These are phyloP conservation scores for Saccharomyces hybrid DNA, from an alignment of 1,139 yeast genomes.

Conservation along the genomic window DNA sequence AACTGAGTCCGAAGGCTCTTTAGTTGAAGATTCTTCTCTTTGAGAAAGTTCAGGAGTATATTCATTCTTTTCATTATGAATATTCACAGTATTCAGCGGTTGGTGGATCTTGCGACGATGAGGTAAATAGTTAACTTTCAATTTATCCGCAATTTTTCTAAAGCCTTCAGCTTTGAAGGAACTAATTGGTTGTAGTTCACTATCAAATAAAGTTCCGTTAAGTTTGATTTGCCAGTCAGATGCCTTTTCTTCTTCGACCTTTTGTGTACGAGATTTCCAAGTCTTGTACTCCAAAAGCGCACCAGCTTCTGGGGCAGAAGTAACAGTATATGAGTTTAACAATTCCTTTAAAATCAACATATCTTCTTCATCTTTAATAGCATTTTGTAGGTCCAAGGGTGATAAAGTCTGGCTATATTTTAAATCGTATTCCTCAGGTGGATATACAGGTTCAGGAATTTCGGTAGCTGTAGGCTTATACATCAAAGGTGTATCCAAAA, in stretches of 20 bases:
- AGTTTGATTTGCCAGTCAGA: slow-evolving; percentile 16
- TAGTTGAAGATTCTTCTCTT: slow-evolving; percentile 17
- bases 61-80: slow-evolving; percentile 47
- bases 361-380: slow-evolving; percentile 72
- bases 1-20: slow-evolving; percentile 15
- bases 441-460: slow-evolving; percentile 22
- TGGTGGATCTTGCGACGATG: slow-evolving; percentile 54
- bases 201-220: slow-evolving; percentile 36
- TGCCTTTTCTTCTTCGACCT: slow-evolving; percentile 12
- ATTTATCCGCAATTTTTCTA: slow-evolving; percentile 60
- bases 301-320: no score
- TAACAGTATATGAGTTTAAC: slow-evolving; percentile 21
- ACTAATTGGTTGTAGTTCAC: slow-evolving; percentile 35
- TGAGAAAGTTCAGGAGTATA: slow-evolving; percentile 29
- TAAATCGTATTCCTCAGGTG: slow-evolving; percentile 20
- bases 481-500: slow-evolving; percentile 9
- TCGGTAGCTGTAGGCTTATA: slow-evolving; percentile 23
- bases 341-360: slow-evolving; percentile 43
- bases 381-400: slow-evolving; percentile 43
- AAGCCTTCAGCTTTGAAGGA: slow-evolving; percentile 73
- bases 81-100: slow-evolving; percentile 35
- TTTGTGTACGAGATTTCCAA: slow-evolving; percentile 22
- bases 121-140: slow-evolving; percentile 70
- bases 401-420: slow-evolving; percentile 29
- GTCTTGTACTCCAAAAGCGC: slow-evolving; percentile 13